Evolutionary conservation across 495 filamentous ascomycete genomes (phyloP).

Genomic region (Penicillium soppii): DNA sequence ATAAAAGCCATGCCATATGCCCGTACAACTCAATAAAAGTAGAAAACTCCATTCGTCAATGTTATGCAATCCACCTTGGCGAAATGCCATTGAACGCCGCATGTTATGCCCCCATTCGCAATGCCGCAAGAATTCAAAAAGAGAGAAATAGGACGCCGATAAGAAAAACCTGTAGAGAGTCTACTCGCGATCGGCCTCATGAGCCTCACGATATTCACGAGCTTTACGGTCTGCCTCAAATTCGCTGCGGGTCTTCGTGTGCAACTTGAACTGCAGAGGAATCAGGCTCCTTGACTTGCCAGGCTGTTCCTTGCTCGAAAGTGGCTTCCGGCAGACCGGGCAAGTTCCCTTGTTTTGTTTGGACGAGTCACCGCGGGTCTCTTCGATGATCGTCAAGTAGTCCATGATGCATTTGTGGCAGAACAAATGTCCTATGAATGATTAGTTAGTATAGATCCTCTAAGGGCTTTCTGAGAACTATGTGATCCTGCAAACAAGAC

Average conservation of each 20-base stretch:
- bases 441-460: conserved; percentile 5
- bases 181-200: background rate
- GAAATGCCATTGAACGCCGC: background rate
- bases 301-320: conserved; percentile 27
- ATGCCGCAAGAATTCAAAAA: background rate
- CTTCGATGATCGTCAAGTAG: conserved; percentile 63
- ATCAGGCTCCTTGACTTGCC: conserved; percentile 40
- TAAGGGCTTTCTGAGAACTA: background rate
- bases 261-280: conserved; percentile 61
- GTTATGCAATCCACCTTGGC: background rate
- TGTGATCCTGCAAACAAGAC: too few species aligned
- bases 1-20: too few species aligned
- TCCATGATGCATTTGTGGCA: conserved; percentile 79
- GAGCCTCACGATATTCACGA: background rate
- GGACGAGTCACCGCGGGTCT: conserved; percentile 29
- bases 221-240: background rate
- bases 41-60: background rate
- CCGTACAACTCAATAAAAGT: too few species aligned
- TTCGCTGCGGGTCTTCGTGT: conserved; percentile 33
- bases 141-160: background rate
- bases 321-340: conserved; percentile 48
- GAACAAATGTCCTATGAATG: conserved; percentile 72
- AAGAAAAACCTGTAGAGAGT: background rate
- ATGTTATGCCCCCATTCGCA: conserved; percentile 2
- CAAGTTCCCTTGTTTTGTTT: conserved; percentile 35